Base-by-base conservation (phyloP, 2,329 filamentous ascomycete genomes). In the Colletotrichum australisinense region DNA sequence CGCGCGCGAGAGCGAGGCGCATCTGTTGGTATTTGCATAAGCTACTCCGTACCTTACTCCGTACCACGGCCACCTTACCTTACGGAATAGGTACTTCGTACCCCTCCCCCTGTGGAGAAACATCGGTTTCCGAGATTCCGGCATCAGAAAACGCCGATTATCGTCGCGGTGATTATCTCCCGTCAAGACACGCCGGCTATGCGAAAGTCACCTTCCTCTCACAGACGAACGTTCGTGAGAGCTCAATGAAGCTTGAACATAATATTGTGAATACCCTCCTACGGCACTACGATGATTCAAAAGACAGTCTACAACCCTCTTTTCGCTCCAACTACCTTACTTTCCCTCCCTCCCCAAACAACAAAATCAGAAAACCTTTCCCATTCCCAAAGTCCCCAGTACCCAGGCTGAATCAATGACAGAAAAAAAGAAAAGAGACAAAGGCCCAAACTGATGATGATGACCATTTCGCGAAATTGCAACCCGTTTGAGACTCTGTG, bases 121-220 rank as follows among this genome's bases (percentile, higher is more conserved):
- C 19, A 49, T 72, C 53, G 49, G 53, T 38, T 68, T 72, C 69
- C 69, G 57, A 72, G n/a, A 28, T 30, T 68, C 58, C 58, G 35
- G 69, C 28, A 46, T 38, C 46, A 11, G 28, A 32, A 62, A 67
- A 62, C 56, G 38, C 52, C 69, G 46, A 63, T 35, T 32, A 35
- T 63, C 46, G n/a, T 63, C 28, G 60, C 28, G 59, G 59, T 5
- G 16, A 22, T 14, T 49, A 49, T 30, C 38, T 30, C 24, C 5
- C 26, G 26, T 28, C 26, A 6, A 28, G 26, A 6, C 26, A 26
- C 26, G 26, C 26, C 26, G 5, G 5, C 26, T 3, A 28, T 28
- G 4, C 26, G 5, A 28, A 5, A 28, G 26, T 28, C 26, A 28
- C 26, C 26, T 28, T 28, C 26, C 26, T 28, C 26, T 28, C 26